Conservation (phyloP, 169 alveolate genomes). For the Babesia caballi region DNA sequence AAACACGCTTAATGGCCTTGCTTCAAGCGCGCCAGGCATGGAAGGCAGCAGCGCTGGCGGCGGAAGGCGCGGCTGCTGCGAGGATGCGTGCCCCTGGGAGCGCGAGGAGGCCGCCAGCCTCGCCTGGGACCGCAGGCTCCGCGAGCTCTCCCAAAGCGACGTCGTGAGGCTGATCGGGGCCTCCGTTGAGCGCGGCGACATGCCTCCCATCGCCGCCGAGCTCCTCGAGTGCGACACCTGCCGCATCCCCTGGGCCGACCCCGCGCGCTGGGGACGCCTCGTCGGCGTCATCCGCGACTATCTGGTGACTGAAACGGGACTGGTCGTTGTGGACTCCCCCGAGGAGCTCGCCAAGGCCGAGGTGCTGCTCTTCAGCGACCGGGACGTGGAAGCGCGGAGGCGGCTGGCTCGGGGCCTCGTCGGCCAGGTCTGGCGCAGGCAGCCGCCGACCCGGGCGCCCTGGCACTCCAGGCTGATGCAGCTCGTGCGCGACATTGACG, state of each 20-base stretch:
- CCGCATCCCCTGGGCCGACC: background rate
- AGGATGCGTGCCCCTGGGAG: background rate
- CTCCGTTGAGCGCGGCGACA: background rate
- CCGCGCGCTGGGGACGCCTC: constrained; percentile 24
- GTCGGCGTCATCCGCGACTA: background rate
- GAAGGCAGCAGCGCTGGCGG: background rate
- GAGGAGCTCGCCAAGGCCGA: constrained; percentile 25
- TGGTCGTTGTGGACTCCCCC: background rate
- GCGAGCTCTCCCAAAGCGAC: background rate
- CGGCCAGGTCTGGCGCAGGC: background rate
- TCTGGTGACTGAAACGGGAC: background rate
- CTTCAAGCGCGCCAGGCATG: background rate
- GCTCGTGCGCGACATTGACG: constrained; percentile 9
- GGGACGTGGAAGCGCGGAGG: background rate
- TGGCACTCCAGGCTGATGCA: constrained; percentile 30
- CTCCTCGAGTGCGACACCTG: background rate
- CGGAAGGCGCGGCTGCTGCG: background rate
- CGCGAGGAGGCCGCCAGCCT: background rate
- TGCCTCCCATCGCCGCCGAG: background rate
- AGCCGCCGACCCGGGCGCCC: constrained; percentile 13
- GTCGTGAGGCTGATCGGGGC: background rate
- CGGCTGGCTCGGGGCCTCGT: constrained; percentile 20
- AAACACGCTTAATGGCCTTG: background rate
- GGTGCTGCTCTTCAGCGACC: constrained; percentile 7
- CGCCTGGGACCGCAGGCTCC: constrained; percentile 2